Percentiles rank a stretch among this genome's conserved stretches.
These are phyloP conservation scores for Aspergillus jensenii DNA, from an alignment of 2,329 filamentous ascomycete species.

Conservation along the genomic window DNA sequence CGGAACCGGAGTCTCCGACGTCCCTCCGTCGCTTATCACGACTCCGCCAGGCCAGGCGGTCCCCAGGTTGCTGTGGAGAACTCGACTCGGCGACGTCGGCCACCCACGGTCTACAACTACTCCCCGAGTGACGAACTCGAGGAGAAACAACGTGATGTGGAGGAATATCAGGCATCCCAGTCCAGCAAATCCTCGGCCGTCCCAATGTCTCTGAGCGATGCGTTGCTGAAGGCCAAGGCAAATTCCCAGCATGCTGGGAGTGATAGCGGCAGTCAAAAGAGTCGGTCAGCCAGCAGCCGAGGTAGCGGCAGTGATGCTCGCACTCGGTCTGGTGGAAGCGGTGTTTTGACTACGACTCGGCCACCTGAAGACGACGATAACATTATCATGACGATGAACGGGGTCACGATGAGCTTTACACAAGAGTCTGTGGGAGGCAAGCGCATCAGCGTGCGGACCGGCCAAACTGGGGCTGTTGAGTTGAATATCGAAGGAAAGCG, in stretches of 20 bases:
- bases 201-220: slow-evolving; percentile 33
- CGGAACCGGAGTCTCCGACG: slow-evolving; percentile 35
- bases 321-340: slow-evolving; percentile 35
- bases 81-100: slow-evolving; percentile 32
- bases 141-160: slow-evolving; percentile 37
- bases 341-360: slow-evolving; percentile 28
- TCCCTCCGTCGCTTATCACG: slow-evolving; percentile 32
- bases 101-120: slow-evolving; percentile 31
- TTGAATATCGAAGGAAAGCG: slow-evolving; percentile 40
- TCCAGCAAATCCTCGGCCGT: slow-evolving; percentile 23
- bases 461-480: slow-evolving; percentile 38
- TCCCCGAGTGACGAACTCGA: slow-evolving; percentile 31
- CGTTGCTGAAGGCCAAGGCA: slow-evolving; percentile 35
- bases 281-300: slow-evolving; percentile 42
- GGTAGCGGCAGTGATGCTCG: slow-evolving; percentile 38
- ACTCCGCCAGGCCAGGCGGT: slow-evolving; percentile 26
- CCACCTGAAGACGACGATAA: slow-evolving; percentile 35
- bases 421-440: slow-evolving; percentile 38
- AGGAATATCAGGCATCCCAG: slow-evolving; percentile 41
- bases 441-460: slow-evolving; percentile 39
- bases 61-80: slow-evolving; percentile 33
- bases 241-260: slow-evolving; percentile 30
- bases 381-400: slow-evolving; percentile 41
- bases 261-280: slow-evolving; percentile 43
- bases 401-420: slow-evolving; percentile 40